phyloP scores from a whole-genome alignment of 1,139 yeast genomes.

The Ogataea hybrid region DNA sequence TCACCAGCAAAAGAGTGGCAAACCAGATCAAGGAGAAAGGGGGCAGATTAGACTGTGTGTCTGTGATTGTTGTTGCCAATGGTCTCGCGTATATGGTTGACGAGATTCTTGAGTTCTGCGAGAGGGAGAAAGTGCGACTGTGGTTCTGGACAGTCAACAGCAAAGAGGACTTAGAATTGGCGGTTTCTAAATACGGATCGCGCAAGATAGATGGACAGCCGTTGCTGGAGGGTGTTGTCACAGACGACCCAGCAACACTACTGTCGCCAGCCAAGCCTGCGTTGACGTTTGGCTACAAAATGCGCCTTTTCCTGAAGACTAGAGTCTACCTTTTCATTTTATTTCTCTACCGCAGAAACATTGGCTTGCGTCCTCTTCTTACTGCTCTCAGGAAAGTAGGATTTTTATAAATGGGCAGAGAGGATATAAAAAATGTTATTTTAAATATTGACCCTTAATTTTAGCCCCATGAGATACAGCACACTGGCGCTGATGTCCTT shows the following conservation, averaged over 20 bases:
- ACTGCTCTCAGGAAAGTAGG: conserved; percentile 23
- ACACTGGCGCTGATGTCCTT: not conserved
- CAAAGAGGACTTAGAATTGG: conserved; percentile 18
- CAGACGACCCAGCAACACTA: conserved; percentile 29
- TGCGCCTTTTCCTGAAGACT: conserved; percentile 16
- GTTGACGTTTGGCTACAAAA: conserved; percentile 10
- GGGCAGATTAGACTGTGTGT: too few species aligned
- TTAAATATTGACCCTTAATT: not conserved
- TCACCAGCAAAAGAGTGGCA: too few species aligned
- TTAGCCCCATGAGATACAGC: conserved; percentile 1
- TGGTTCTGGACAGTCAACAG: conserved; percentile 84
- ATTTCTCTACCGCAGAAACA: conserved; percentile 23
- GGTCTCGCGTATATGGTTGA: conserved; percentile 41
- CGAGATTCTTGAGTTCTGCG: conserved; percentile 33
- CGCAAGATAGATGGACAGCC: conserved; percentile 4
- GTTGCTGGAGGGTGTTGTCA: conserved; percentile 27
- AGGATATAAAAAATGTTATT: not conserved
- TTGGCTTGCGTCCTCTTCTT: conserved; percentile 21
- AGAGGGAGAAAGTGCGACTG: conserved; percentile 47
- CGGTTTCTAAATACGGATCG: conserved; percentile 9
- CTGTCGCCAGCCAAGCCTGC: conserved; percentile 6
- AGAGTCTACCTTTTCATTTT: conserved; percentile 20
- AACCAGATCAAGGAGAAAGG: too few species aligned
- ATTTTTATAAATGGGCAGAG: conserved; percentile 11
- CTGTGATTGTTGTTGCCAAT: conserved; percentile 34